Conservation (phyloP, 805 yeast species). For the Candida insectorum region DNA sequence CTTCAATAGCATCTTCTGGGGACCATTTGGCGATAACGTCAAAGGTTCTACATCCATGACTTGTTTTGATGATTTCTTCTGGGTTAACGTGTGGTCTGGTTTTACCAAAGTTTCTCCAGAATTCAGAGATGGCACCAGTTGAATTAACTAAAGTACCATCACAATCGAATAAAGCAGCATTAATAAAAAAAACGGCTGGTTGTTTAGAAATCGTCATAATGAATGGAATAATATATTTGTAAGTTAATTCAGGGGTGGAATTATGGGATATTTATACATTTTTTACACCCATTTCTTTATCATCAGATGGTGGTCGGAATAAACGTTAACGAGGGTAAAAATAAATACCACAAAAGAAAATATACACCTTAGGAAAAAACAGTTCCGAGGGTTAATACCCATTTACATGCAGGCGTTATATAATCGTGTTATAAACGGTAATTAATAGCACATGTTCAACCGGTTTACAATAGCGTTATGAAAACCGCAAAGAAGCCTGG, state of each 20-base stretch:
- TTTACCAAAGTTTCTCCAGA: conserved; percentile 74
- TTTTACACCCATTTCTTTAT: conserved; percentile 5
- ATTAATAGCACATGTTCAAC: too few relatives aligned
- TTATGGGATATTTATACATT: conserved; percentile 5
- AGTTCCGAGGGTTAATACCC: too few relatives aligned
- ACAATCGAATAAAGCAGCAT: conserved; percentile 68
- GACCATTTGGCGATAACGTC: conserved; percentile 74
- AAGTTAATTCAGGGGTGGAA: conserved; percentile 1
- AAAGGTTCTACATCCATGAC: conserved; percentile 82
- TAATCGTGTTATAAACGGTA: too few relatives aligned
- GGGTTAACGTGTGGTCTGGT: conserved; percentile 67
- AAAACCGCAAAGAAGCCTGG: too few relatives aligned
- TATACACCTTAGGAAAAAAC: too few relatives aligned
- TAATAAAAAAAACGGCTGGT: conserved; percentile 41
- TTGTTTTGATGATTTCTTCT: conserved; percentile 64
- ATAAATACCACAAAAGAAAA: too few relatives aligned
- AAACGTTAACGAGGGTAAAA: too few relatives aligned
- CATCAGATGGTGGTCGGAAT: too few relatives aligned
- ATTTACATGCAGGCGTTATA: too few relatives aligned
- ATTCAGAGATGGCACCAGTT: conserved; percentile 75
- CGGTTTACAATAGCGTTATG: too few relatives aligned
- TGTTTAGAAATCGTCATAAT: conserved; percentile 35
- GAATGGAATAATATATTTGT: conserved; percentile 2
- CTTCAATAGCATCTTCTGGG: conserved; percentile 68
- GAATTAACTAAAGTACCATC: conserved; percentile 87